These are phyloP conservation scores for Astrephomene gubernaculifera DNA, from an alignment of 139 green algal species.

Conservation along the genomic window DNA sequence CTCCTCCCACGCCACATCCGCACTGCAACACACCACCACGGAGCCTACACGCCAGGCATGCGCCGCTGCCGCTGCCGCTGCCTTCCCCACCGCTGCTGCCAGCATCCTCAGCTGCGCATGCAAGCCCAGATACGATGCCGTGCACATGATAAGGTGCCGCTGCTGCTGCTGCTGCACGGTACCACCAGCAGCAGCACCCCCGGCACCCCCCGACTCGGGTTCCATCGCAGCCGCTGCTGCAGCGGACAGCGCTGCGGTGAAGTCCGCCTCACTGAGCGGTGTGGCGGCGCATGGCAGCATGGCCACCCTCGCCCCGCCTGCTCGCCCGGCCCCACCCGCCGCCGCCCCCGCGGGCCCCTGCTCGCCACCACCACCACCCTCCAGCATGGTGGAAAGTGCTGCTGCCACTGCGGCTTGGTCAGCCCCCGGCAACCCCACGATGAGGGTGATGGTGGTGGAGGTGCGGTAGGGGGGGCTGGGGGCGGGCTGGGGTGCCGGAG, in stretches of 20 bases:
- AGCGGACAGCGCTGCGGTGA: background rate
- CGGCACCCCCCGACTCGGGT: no score
- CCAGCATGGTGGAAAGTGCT: background rate
- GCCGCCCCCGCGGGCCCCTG: no score
- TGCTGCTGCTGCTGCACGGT: background rate
- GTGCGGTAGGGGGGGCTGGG: no score
- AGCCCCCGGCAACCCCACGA: constrained; percentile 27
- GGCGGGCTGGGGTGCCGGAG: no score
- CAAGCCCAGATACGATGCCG: background rate
- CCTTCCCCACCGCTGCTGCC: background rate
- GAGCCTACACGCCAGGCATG: background rate
- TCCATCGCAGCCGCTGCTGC: background rate
- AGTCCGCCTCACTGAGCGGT: background rate
- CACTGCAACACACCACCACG: background rate
- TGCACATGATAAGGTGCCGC: constrained; percentile 22
- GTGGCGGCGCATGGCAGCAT: background rate
- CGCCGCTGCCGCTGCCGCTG: background rate
- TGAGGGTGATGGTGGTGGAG: background rate
- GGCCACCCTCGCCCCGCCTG: constrained; percentile 12
- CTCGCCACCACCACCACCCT: background rate
- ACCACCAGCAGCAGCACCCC: no score
- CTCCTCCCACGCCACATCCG: background rate
- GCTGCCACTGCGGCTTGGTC: constrained; percentile 14
- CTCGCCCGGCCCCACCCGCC: no score
- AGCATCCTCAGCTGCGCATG: constrained; percentile 15